phyloP scores from a whole-genome alignment of 306 rosid genomes.

The Cicer judaicum region DNA sequence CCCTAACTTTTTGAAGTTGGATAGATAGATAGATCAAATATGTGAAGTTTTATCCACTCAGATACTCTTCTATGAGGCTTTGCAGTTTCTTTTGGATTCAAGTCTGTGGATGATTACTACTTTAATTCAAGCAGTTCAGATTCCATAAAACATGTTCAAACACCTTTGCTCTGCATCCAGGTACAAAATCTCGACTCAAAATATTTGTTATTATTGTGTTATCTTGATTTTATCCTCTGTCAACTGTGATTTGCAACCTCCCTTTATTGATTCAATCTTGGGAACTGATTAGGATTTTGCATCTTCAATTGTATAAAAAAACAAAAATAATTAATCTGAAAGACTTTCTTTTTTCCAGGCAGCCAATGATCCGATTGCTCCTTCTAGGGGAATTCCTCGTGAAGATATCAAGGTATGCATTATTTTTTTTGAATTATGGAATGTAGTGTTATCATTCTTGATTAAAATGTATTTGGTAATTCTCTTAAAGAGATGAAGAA shows the following conservation, averaged over 20 bases:
- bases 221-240: constrained; percentile 4
- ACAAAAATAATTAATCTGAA: constrained; percentile 26
- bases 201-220: background rate
- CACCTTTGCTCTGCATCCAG: constrained; percentile 97
- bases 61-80: constrained; percentile 38
- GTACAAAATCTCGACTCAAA: constrained; percentile 45
- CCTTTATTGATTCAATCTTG: constrained; percentile 26
- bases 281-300: constrained; percentile 8
- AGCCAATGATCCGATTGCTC: constrained; percentile 94
- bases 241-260: background rate
- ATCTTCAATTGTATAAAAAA: background rate
- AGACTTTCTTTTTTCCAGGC: constrained; percentile 63
- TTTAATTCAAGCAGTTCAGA: constrained; percentile 79
- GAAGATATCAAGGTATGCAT: constrained; percentile 80
- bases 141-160: constrained; percentile 74
- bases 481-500: background rate
- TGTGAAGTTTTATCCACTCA: constrained; percentile 28
- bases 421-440: constrained; percentile 17
- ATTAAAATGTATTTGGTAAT: constrained; percentile 24
- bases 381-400: constrained; percentile 82
- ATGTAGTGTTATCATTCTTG: constrained; percentile 23
- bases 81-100: constrained; percentile 98
- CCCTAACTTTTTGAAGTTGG: constrained; percentile 20
- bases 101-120: constrained; percentile 92
- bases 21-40: constrained; percentile 28